phyloP scores from a whole-genome alignment of 805 yeast genomes.

The Wickerhamiella domercqiae region DNA sequence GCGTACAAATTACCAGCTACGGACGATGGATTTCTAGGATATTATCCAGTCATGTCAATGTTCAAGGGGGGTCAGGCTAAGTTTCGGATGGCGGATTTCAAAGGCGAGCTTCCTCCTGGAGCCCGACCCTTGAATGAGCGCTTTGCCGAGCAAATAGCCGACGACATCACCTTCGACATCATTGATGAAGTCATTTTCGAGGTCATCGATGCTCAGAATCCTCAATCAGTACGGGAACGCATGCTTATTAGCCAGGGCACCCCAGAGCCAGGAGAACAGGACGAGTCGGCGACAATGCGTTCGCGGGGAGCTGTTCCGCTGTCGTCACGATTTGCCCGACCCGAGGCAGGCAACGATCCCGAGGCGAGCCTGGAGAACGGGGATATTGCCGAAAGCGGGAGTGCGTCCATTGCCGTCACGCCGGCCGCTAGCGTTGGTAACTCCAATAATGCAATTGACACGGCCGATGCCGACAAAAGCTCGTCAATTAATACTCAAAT shows the following conservation, averaged over 20 bases:
- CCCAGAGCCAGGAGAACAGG: not conserved
- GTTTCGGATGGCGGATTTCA: constrained; percentile 51
- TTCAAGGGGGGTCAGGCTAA: constrained; percentile 64
- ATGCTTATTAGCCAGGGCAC: not conserved
- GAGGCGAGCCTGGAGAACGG: too few relatives aligned
- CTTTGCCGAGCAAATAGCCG: constrained; percentile 56
- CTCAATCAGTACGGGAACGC: not conserved
- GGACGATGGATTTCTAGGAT: constrained; percentile 80
- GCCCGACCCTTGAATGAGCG: constrained; percentile 43
- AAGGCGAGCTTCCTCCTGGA: constrained; percentile 10
- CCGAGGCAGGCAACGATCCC: too few relatives aligned
- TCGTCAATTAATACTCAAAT: not conserved
- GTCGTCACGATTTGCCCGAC: too few relatives aligned
- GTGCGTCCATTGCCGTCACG: too few relatives aligned
- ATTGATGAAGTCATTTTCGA: constrained; percentile 43
- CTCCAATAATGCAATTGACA: not conserved
- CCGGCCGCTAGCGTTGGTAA: too few relatives aligned
- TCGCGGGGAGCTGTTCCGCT: too few relatives aligned
- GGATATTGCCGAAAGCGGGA: too few relatives aligned
- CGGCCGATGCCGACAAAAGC: not conserved
- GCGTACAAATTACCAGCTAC: constrained; percentile 16
- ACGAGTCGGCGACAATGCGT: too few relatives aligned
- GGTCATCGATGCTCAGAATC: constrained; percentile 8
- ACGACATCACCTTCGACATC: constrained; percentile 69
- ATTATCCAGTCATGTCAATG: constrained; percentile 79